These are phyloP conservation scores for Piromyces finnis DNA, from an alignment of 192 early-diverging fungal genomes.

Conservation along the genomic window DNA sequence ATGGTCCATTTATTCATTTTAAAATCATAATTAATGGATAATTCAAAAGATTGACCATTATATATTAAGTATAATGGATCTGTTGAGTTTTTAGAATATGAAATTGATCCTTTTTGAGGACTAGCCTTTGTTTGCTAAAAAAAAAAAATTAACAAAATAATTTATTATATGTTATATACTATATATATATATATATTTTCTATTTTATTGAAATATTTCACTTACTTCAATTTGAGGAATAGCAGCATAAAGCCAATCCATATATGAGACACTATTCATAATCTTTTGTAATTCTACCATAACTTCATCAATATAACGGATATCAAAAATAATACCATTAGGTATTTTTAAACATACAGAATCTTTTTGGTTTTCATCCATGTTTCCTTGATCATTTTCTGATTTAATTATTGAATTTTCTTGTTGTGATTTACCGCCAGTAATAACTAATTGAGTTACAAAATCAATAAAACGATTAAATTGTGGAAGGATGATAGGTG, in stretches of 20 bases:
- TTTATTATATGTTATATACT: too few species aligned
- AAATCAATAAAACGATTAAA: not conserved
- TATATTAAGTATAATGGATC: not conserved
- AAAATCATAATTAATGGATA: not conserved
- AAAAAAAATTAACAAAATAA: too few species aligned
- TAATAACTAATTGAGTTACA: not conserved
- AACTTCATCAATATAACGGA: not conserved
- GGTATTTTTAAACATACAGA: not conserved
- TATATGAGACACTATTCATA: not conserved
- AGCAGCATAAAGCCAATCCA: not conserved
- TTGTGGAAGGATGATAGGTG: not conserved
- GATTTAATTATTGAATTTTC: not conserved
- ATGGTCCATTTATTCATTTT: not conserved
- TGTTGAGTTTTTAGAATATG: not conserved
- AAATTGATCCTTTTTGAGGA: not conserved
- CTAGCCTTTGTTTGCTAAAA: too few species aligned
- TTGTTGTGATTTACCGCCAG: too few species aligned
- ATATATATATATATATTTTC: too few species aligned
- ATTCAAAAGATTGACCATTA: not conserved
- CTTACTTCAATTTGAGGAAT: not conserved
- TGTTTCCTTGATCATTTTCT: not conserved
- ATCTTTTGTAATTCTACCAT: not conserved
- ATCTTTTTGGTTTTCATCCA: not conserved
- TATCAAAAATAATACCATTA: not conserved
- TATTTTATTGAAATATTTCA: too few species aligned